These are phyloP conservation scores for Ceratobasidium theobromae DNA, from an alignment of 1,284 basidiomycete species.

Conservation along the genomic window DNA sequence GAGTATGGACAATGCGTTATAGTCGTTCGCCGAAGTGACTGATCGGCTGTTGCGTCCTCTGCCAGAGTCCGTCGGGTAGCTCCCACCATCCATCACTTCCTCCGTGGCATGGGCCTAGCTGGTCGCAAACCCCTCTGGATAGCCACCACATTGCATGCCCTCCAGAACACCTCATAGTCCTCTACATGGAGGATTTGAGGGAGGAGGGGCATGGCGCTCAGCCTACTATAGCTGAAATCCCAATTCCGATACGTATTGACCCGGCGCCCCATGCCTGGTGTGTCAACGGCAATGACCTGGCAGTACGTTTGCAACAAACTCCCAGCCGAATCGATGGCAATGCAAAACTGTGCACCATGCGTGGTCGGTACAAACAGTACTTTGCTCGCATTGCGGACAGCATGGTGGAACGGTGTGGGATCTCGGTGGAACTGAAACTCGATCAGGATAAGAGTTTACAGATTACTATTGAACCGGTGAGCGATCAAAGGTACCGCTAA, in stretches of 20 bases:
- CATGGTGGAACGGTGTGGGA: constrained; percentile 40
- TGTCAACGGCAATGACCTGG: constrained; percentile 66
- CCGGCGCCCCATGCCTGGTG: constrained; percentile 60
- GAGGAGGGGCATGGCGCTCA: constrained; percentile 48
- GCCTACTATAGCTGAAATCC: constrained; percentile 63
- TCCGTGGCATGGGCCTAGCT: constrained; percentile 7
- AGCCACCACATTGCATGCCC: background rate
- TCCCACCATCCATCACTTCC: background rate
- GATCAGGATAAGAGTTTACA: constrained; percentile 42
- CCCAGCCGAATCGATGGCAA: constrained; percentile 72
- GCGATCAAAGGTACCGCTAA: too few relatives aligned
- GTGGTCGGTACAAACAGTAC: constrained; percentile 68
- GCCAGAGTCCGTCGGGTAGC: constrained; percentile 7
- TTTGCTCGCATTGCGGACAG: constrained; percentile 62
- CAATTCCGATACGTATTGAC: constrained; percentile 51
- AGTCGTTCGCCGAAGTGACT: background rate
- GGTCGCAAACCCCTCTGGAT: constrained; percentile 10
- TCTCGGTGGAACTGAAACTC: constrained; percentile 44
- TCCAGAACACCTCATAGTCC: constrained; percentile 23
- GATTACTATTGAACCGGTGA: constrained; percentile 43
- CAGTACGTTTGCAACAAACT: constrained; percentile 57
- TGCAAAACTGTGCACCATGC: constrained; percentile 64
- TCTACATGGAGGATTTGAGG: constrained; percentile 52
- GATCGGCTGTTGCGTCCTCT: background rate
- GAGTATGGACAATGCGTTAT: background rate